Base-by-base conservation (phyloP, 2,329 filamentous ascomycete species). In the Penicillium concentricum region DNA sequence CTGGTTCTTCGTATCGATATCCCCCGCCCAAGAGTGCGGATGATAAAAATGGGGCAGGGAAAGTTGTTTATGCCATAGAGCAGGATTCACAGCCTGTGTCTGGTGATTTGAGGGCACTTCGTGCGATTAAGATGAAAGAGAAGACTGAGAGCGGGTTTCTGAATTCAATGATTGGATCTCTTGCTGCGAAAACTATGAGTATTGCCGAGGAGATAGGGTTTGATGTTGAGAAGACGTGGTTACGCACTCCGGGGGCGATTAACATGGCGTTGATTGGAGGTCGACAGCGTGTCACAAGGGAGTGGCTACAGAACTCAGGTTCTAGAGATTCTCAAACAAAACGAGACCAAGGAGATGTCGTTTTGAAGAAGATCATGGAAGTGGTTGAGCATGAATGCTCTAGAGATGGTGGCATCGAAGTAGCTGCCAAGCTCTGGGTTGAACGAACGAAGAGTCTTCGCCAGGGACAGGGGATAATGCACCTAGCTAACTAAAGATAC, bases 191-290 rank as follows among this genome's bases (percentile, higher is more conserved):
- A 83, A 86, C 92, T 0, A 79, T 84, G 20, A 78, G 79, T 28
- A 82, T 99, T 41, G 87, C 89, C 0, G 77, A 79, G 32, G 87
- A 89, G 56, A 85, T 91, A 61, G 90, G 89, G 2, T 96, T 87
- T 81, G 76, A 81, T 5, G 82, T 90, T 0, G 91, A 97, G 74
- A 90, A 83, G 61, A 93, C 96, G 67, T 87, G 94, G 79, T 74
- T 99, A 66, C 82, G 93, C 44, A 97, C 99, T 60, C 94, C 94
- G 0, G 95, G 90, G 72, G 97, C 93, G 38, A 81, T 94, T 60
- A 97, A 97, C 73, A 86, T 87, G 18, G 91, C 87, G 0, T 78
- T 99, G 30, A 71, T 97, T 39, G 92, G 92, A 4, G 82, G 35
- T 47, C 56, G 18, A 28, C 52, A 30, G 16, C 7, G 7, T 18